Base-by-base conservation (phyloP, 352 stramenopile species). In the Phytophthora sansomeana region DNA sequence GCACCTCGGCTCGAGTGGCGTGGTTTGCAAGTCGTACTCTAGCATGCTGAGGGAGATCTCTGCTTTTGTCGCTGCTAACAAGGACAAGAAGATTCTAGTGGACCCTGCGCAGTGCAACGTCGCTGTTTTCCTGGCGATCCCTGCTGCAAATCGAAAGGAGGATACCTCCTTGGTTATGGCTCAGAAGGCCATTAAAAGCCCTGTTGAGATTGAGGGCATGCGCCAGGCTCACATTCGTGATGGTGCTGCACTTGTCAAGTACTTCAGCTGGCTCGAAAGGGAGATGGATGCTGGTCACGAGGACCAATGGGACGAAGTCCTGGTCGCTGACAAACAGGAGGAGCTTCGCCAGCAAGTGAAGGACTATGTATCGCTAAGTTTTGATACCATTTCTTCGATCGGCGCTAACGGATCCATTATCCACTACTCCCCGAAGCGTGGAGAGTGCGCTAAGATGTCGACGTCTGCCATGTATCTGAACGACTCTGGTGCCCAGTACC, bases 401-500 rank as follows among this genome's bases (percentile, higher is more conserved):
- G 97, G 96, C 10, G 50, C 81, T 6, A 99, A 99, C 75, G 98
- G 96, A 58, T 95, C 98, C 10, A 98, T 99, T 70, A 98, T 99
- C 54, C 93, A 98, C 75, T 98, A 98, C 75, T 84, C 87, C 38
- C 89, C 95, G 0, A 89, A 94, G 61, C 77, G 83, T 47, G 89
- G 81, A 28, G 83, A 81, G 17, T 97, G 95, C 41, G 65, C 89
- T 10, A 87, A 93, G 21, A 86, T 99, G 56, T 95, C 90, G 58
- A 88, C 91, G 47, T 90, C 94, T 69, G 91, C 83, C n/a, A 96
- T 98, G 68, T 98, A 99, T 67, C 69, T 99, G 63, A 98, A 99
- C 65, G 98, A 99, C 87, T 99, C 97, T 16, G 98, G 98, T 17
- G 98, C 93, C 30, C 98, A 99, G 79, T 99, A 99, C 71, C 71